Base-by-base conservation (phyloP, 805 yeast species). In the Barnettozyma pratensis region DNA sequence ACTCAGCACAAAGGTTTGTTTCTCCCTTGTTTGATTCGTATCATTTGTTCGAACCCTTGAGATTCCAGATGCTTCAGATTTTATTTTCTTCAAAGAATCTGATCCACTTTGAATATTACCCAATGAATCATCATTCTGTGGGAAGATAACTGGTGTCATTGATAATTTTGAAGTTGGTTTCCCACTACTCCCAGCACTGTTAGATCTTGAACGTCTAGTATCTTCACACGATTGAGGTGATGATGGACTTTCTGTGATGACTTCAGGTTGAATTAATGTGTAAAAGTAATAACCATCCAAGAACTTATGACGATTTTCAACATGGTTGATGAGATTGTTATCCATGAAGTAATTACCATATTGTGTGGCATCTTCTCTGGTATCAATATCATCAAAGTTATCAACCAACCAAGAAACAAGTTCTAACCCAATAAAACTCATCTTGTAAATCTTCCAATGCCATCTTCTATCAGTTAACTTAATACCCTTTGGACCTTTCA, bases 281-380 rank as follows among this genome's bases (percentile, higher is more conserved):
- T 92, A 92, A 65, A 92, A 92, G 62, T 90, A 92, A 60, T 94
- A 91, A 0, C 99, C 99, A 67, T 92, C 96, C 45, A 90, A 67
- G 57, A 94, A 88, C 3, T 85, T 80, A 62, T 92, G 97, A 34
- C 92, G 75, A 41, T 79, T 73, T 51, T 86, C 88, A 25, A 89
- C 97, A 60, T 92, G 98, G n/a, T 65, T 71, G 61, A 92, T 80
- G 12, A 92, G 59, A 0, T 86, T 86, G 43, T 72, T 72, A 7
- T 79, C 76, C 95, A 89, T 87, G 39, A 92, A 67, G 7, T 68
- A 62, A 56, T 89, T 91, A 1, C 97, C 99, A 63, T 73, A 94
- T 11, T 70, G 76, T 0, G 83, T 80, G 0, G 97, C 98, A 14
- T 84, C 91, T 29, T 90, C 97, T 52, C 92, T 70, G 1, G 86